Evolutionary conservation across 805 yeast genomes (phyloP).

Genomic region (Ogataea chonburiensis): DNA sequence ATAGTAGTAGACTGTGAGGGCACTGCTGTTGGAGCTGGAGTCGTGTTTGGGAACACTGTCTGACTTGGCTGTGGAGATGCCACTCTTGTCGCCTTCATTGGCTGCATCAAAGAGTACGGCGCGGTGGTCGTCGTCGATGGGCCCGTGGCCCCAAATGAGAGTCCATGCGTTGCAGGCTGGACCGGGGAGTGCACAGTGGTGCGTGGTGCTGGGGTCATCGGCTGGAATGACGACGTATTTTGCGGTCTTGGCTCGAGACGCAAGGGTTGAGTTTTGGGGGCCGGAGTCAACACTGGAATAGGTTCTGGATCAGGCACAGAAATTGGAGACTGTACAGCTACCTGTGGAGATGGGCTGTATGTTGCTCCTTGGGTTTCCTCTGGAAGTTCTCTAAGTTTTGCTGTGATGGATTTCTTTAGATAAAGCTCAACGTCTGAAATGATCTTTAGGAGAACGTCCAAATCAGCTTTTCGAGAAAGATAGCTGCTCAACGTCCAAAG

Average conservation of each 20-base stretch:
- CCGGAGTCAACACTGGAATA: background rate
- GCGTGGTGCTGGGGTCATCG: conserved; percentile 1
- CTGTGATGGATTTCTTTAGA: conserved; percentile 19
- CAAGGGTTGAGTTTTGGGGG: conserved; percentile 3
- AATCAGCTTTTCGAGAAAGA: conserved; percentile 24
- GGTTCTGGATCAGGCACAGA: background rate
- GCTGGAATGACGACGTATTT: background rate
- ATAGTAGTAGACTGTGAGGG: conserved; percentile 3
- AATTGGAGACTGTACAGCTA: background rate
- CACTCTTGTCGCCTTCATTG: conserved; percentile 21
- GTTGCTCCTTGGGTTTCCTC: background rate
- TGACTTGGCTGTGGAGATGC: conserved; percentile 12
- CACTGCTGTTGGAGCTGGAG: conserved; percentile 4
- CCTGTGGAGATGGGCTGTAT: background rate
- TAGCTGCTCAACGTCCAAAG: conserved; percentile 34
- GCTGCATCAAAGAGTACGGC: conserved; percentile 22
- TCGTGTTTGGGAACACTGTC: background rate
- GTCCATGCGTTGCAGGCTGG: background rate
- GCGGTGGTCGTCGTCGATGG: no score
- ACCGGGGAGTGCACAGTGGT: background rate
- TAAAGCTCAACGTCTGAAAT: conserved; percentile 21
- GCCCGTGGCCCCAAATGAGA: conserved; percentile 10
- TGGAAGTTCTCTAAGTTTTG: conserved; percentile 8
- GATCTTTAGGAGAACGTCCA: conserved; percentile 21
- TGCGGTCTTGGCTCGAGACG: conserved; percentile 5